phyloP scores from a whole-genome alignment of 2,329 filamentous ascomycete species.

The Cladobotryum mycophilum region DNA sequence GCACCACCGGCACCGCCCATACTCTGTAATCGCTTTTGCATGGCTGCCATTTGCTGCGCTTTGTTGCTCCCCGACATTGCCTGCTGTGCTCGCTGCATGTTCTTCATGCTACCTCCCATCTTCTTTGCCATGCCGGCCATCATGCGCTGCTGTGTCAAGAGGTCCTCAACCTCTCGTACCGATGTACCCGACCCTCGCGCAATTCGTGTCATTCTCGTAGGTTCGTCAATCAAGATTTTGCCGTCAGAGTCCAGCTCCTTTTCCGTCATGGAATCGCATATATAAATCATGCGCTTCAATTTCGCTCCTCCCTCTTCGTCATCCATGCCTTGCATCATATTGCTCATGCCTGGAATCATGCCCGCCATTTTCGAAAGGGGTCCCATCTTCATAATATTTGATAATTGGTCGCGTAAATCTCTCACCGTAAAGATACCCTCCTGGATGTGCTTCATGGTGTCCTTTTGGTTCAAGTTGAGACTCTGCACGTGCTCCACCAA shows the following conservation, averaged over 20 bases:
- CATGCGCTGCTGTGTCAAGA: slow-evolving; percentile 96
- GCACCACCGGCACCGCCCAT: slow-evolving; percentile 73
- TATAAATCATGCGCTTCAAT: slow-evolving; percentile 97
- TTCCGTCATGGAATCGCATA: slow-evolving; percentile 95
- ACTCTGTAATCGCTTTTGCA: slow-evolving; percentile 91
- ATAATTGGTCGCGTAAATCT: slow-evolving; percentile 88
- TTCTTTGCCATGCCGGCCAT: slow-evolving; percentile 99
- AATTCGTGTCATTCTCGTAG: slow-evolving; percentile 85
- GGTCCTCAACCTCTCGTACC: slow-evolving; percentile 88
- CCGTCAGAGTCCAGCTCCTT: slow-evolving; percentile 95
- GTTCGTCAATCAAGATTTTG: slow-evolving; percentile 88
- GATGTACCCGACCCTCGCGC: slow-evolving; percentile 85
- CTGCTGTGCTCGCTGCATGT: slow-evolving; percentile 89
- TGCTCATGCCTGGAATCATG: slow-evolving; percentile 94
- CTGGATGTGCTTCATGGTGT: slow-evolving; percentile 97
- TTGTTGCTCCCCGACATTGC: slow-evolving; percentile 89
- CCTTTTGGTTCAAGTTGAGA: slow-evolving; percentile 92
- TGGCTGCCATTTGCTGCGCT: slow-evolving; percentile 86
- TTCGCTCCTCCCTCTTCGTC: slow-evolving; percentile 93
- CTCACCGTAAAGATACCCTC: slow-evolving; percentile 95
- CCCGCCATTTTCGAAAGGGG: slow-evolving; percentile 94
- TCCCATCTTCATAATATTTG: slow-evolving; percentile 99
- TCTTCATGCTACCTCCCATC: slow-evolving; percentile 96
- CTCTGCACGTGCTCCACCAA: slow-evolving; percentile 95
- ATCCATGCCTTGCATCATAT: slow-evolving; percentile 92